phyloP scores from a whole-genome alignment of 1,284 basidiomycete species.

The Vanrija pseudolonga region DNA sequence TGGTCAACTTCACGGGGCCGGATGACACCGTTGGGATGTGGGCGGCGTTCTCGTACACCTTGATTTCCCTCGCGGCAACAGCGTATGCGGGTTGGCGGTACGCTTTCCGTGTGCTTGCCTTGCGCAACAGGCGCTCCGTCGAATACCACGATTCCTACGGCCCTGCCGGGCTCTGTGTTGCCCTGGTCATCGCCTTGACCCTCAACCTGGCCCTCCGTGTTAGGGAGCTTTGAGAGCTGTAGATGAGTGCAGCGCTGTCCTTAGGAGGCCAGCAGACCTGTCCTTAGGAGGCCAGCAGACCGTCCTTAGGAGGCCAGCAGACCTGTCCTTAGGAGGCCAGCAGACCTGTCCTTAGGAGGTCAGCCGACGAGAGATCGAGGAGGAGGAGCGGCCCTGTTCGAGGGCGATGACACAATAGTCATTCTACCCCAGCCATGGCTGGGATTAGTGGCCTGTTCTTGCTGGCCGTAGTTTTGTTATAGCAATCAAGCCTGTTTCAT shows the following conservation, averaged over 20 bases:
- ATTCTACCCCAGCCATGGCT: too few species aligned
- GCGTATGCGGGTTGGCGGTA: constrained; percentile 85
- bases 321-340: too few species aligned
- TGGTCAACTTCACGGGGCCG: constrained; percentile 81
- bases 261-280: background rate
- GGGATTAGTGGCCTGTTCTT: too few species aligned
- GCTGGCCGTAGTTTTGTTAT: too few species aligned
- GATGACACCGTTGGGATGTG: constrained; percentile 75
- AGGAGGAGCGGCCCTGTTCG: too few species aligned
- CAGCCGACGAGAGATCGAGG: background rate
- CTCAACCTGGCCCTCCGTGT: constrained; percentile 63
- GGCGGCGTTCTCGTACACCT: constrained; percentile 80
- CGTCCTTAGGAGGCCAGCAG: background rate
- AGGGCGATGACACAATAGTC: too few species aligned
- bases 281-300: too few species aligned
- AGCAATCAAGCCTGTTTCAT: too few species aligned
- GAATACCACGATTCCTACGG: constrained; percentile 80
- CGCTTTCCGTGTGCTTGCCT: constrained; percentile 72
- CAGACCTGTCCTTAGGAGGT: background rate
- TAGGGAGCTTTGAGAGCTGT: constrained; percentile 34
- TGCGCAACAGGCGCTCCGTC: constrained; percentile 70
- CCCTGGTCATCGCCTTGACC: constrained; percentile 66
- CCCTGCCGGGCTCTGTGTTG: constrained; percentile 69
- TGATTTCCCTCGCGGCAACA: constrained; percentile 82
- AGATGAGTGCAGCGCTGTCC: too few species aligned